Evolutionary conservation across 2,329 filamentous ascomycete genomes (phyloP).

Genomic region (Diaporthe sp.): DNA sequence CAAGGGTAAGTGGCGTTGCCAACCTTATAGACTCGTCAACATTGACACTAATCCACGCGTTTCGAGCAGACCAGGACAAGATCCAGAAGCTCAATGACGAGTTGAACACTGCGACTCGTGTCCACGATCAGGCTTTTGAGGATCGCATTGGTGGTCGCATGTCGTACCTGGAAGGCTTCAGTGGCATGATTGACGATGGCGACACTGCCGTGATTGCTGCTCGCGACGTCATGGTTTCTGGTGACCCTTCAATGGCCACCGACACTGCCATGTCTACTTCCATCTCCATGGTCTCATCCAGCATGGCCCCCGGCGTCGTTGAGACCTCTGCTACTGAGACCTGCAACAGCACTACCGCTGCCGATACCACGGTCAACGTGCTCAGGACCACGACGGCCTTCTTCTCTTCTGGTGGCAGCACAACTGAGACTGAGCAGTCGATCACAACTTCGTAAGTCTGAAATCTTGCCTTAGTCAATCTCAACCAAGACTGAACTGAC

Average conservation of each 20-base stretch:
- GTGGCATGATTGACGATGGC: conserved; percentile 20
- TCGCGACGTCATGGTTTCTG: conserved; percentile 12
- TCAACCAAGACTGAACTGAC: not conserved
- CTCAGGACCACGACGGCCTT: not conserved
- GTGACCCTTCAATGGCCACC: not conserved
- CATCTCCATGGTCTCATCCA: not conserved
- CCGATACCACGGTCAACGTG: not conserved
- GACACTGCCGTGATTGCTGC: not conserved
- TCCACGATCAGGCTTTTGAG: not conserved
- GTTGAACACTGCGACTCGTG: not conserved
- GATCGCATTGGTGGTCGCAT: not conserved
- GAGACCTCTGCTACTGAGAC: not conserved
- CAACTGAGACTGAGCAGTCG: not conserved
- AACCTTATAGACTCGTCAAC: not conserved
- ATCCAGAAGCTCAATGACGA: conserved; percentile 28
- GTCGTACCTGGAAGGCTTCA: conserved; percentile 30
- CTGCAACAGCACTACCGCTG: not conserved
- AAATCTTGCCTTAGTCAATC: not conserved
- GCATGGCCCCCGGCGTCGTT: not conserved
- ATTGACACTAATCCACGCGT: not conserved
- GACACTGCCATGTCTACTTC: not conserved
- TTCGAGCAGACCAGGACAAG: conserved; percentile 37
- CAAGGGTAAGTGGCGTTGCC: conserved; percentile 9
- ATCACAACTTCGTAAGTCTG: conserved; percentile 24
- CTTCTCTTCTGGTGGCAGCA: not conserved